Base-by-base conservation (phyloP, 345 rosid genomes). In the Eucalyptus erythrocorys region DNA sequence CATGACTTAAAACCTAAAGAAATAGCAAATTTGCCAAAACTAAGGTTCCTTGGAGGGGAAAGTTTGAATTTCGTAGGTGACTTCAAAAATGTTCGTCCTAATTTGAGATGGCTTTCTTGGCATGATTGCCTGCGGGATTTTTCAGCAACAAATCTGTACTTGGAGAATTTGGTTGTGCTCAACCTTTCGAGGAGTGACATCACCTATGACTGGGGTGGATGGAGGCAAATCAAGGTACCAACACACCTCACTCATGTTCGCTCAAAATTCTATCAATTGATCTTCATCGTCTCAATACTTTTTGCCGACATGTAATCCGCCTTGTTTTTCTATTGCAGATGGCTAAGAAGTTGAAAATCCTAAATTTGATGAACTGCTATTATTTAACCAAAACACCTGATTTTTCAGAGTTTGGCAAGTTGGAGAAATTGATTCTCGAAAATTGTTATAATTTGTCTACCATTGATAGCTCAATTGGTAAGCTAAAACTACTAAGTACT, bases 291-390 rank as follows among this genome's bases (percentile, higher is more conserved):
- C 32, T 59, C 66, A 57, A 26, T 59, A 27, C 32, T 7, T 64
- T 16, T n/a, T 3, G 19, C 1, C 0, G 3, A 3, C 37, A 14
- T 64, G 34, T 2, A 13, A 64, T n/a, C 0, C 0, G 19, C 10
- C 71, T 30, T 7, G 1, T 64, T 13, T n/a, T 27, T n/a, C 19
- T 5, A n/a, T 0, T 6, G 37, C 1, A n/a, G 71, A 14, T 64
- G 71, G 37, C 3, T 0, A 64, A 30, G n/a, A 64, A 64, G 1
- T n/a, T 64, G 10, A 64, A 64, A 64, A 1, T n/a, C 2, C 76
- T 64, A 64, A 1, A 64, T 14, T 64, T 66, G 79, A 8, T 2
- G 0, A 0, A 0, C 0, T 66, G 79, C 12, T 0, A 0, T 30
- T 0, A 1, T 19, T 32, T 66, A 66, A 64, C 21, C 10, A n/a